Evolutionary conservation across 2,329 filamentous ascomycete species (phyloP).

Genomic region (Domatiomyces globalis): DNA sequence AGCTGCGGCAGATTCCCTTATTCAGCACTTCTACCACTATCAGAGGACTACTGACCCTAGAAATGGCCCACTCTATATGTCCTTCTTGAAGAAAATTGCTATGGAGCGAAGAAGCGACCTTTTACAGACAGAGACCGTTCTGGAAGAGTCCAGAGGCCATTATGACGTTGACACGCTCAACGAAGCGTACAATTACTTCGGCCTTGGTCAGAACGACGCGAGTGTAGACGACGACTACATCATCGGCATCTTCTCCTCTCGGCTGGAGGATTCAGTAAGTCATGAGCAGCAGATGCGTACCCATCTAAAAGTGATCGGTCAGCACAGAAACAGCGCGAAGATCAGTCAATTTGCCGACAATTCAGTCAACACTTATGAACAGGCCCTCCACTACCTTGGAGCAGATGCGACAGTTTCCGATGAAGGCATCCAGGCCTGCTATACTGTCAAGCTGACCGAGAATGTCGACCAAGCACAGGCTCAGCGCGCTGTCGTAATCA

Average conservation of each 20-base stretch:
- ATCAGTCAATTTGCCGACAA: slow-evolving; percentile 46
- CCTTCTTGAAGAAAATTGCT: slow-evolving; percentile 49
- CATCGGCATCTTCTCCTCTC: slow-evolving; percentile 46
- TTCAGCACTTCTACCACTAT: slow-evolving; percentile 48
- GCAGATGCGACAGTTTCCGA: slow-evolving; percentile 38
- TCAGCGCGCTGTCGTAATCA: slow-evolving; percentile 42
- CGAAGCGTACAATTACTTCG: slow-evolving; percentile 46
- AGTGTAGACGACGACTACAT: slow-evolving; percentile 43
- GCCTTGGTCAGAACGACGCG: slow-evolving; percentile 34
- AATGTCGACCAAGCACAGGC: slow-evolving; percentile 37
- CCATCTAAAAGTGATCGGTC: slow-evolving; percentile 46
- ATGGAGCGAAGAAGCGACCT: slow-evolving; percentile 40
- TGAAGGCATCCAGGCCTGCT: slow-evolving; percentile 45
- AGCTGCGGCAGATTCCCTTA: slow-evolving; percentile 48
- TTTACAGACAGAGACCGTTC: slow-evolving; percentile 44
- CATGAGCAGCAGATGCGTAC: slow-evolving; percentile 43
- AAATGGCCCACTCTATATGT: slow-evolving; percentile 47
- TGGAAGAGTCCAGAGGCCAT: slow-evolving; percentile 44
- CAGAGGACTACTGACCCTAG: slow-evolving; percentile 43
- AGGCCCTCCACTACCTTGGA: slow-evolving; percentile 49
- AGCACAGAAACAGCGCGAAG: slow-evolving; percentile 41
- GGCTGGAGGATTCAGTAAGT: slow-evolving; percentile 39
- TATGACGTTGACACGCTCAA: slow-evolving; percentile 43
- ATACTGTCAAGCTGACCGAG: slow-evolving; percentile 37
- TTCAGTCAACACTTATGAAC: slow-evolving; percentile 46